phyloP scores from a whole-genome alignment of 2,329 filamentous ascomycete genomes.

The Cyanodermella asteris region DNA sequence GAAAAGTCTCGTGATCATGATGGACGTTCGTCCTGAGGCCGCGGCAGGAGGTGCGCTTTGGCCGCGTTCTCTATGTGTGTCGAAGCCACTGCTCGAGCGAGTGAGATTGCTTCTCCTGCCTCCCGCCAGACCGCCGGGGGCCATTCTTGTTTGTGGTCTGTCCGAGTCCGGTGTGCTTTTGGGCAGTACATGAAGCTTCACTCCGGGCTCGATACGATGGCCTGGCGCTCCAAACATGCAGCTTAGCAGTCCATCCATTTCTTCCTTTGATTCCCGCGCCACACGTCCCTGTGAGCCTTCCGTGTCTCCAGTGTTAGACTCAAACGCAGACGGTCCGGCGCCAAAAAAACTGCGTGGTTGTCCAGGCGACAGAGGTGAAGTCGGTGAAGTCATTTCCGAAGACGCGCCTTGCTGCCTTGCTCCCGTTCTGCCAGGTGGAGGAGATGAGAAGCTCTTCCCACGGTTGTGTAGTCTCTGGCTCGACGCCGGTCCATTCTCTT shows the following conservation, averaged over 20 bases:
- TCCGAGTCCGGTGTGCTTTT: no score
- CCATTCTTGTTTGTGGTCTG: no score
- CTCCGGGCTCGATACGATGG: constrained; percentile 35
- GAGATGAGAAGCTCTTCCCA: constrained; percentile 3
- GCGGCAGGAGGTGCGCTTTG: constrained; percentile 1
- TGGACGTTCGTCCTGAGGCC: constrained; percentile 13
- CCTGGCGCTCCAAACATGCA: constrained; percentile 39
- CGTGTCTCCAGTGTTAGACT: constrained; percentile 6
- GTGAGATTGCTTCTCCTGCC: constrained; percentile 6
- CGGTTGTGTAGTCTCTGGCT: constrained; percentile 1
- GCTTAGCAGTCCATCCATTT: constrained; percentile 27
- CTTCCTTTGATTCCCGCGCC: constrained; percentile 26
- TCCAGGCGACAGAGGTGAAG: constrained; percentile 4
- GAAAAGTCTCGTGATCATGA: constrained; percentile 37
- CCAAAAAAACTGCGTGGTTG: no score
- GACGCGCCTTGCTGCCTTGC: not conserved
- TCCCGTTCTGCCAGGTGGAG: not conserved
- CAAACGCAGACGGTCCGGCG: no score
- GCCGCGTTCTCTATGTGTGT: no score
- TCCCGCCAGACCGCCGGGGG: no score
- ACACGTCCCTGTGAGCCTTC: constrained; percentile 5
- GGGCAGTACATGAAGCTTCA: constrained; percentile 38
- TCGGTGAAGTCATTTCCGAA: constrained; percentile 1
- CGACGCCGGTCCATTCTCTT: no score
- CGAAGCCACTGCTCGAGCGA: constrained; percentile 7